These are phyloP conservation scores for Omphalea diandra DNA, from an alignment of 441 rosid species.

Conservation along the genomic window DNA sequence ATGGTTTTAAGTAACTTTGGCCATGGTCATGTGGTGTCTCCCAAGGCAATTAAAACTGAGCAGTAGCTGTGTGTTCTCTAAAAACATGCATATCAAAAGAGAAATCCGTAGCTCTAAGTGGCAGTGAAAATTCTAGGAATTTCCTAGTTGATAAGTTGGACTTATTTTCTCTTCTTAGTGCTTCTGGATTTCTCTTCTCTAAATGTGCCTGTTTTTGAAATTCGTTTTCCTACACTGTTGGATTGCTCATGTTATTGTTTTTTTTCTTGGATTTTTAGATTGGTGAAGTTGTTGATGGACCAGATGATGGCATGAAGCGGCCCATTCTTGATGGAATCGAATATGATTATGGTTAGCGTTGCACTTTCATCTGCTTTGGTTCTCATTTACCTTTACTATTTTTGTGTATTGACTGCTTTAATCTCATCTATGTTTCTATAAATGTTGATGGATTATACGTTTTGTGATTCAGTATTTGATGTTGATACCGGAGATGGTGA, in stretches of 20 bases:
- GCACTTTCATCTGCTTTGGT: conserved; percentile 7
- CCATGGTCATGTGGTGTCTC: neutral
- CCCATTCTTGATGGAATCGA: conserved; percentile 67
- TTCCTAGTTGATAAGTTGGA: conserved; percentile 3
- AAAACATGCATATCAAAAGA: neutral
- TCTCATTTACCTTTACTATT: conserved; percentile 12
- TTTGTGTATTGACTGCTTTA: neutral
- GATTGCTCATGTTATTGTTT: conserved; percentile 17
- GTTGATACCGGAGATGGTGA: conserved; percentile 99
- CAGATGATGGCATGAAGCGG: conserved; percentile 69
- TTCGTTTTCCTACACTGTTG: too few species aligned
- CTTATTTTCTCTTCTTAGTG: conserved; percentile 6
- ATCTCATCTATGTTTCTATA: neutral
- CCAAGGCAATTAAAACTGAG: neutral
- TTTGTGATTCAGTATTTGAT: conserved; percentile 73
- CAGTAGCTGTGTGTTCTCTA: too few species aligned
- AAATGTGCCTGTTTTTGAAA: neutral
- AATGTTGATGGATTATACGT: conserved; percentile 17
- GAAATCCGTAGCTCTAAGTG: conserved; percentile 5
- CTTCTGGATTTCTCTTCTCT: neutral
- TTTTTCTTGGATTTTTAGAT: conserved; percentile 49
- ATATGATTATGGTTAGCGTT: conserved; percentile 77
- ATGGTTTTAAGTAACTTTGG: neutral
- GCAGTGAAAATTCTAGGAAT: neutral
- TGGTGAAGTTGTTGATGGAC: conserved; percentile 99